Evolutionary conservation across 2,329 filamentous ascomycete species (phyloP), one percentile per base, ranked within the genome.

Genomic region (Whalleya microplaca): DNA sequence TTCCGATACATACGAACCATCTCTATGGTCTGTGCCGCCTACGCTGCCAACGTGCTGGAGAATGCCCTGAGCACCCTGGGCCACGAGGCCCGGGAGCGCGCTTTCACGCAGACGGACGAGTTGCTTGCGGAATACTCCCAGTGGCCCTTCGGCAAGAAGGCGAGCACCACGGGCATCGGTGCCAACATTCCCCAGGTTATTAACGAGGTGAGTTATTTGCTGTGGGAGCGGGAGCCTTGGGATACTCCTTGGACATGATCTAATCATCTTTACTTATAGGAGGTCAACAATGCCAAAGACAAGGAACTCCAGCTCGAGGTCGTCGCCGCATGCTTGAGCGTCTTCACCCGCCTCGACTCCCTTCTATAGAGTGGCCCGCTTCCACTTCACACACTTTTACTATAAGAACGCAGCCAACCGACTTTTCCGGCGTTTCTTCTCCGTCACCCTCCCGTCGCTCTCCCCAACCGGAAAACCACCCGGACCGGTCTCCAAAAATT

Each of bases 281-380:
- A 99, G 75, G 82, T 96, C 65, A 90, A 88, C 75, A 89, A 85
- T 61, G 85, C 84, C 71, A 96, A 96, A 75, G 94, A 98, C 67
- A 96, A 91, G 79, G 95, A 99, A 73, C 83, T 98, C 69, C 95
- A 98, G 75, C 84, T 99, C 64, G 95, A 99, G 84, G 94, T 96
- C 70, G 92, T 99, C 51, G 93, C 95, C 50, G 95, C 95, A 66
- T 98, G 95, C 76, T 79, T 99, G 75, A 96, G 90, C 78, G 95
- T 99, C 70, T 99, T 99, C 75, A 99, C 95, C 63, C 87, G 94
- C 72, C 89, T 99, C 69, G 95, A 99, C 79, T 98, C 95, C 49
- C 82, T 99, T 60, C 87, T 99, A 73, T 99, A 84, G 78, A 63
- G 41, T 42, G 50, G 21, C 48, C 16, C 43, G 19, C 41, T 48